Evolutionary conservation across 192 early-diverging fungal species (phyloP), one percentile per base, ranked within the genome.

Genomic region (Linnemannia schmuckeri): DNA sequence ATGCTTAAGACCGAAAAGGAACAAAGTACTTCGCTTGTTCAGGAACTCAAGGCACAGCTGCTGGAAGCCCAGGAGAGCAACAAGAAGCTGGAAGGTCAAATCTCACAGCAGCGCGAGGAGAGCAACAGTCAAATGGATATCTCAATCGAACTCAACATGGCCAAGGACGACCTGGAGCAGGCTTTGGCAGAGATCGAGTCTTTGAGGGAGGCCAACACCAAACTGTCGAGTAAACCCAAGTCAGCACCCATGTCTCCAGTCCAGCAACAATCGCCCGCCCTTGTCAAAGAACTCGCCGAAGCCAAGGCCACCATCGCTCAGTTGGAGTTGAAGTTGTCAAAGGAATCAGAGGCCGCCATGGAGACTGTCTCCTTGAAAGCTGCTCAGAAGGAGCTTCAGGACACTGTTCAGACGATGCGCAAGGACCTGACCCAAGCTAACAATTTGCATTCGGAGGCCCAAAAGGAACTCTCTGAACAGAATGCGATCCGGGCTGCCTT

Each of bases 91-190:
- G 68, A 76, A 35, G 73, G 40, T 40, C 72, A 78, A 30, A 30
- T 85, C 20, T 52, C 72, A 49, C 44, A 82, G 22, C 82, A 82
- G 35, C 55, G 52, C 0, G 76, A 77, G 41, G 79, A 74, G 9
- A 81, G 27, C 70, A 76, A 87, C n/a, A 70, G 30, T 17, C 80
- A 78, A 20, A 63, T 46, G 30, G 76, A 77, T 17, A 22, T 87
- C 7, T 73, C 83, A 8, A 85, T 85, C 24, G 78, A 85, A 27
- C 57, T 87, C 17, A 76, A 87, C 44, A 71, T 78, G 75, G 57
- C 76, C 7, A 87, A 75, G 47, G 85, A 75, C 10, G 83, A 80
- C 33, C 83, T 85, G 27, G 78, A 80, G 70, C 73, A 85, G 40
- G 78, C 83, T 2, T 80, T 76, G 22, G 74, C 69, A 22, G 83